These are phyloP conservation scores for Vigna hirtella DNA, from an alignment of 306 rosid genomes.

Conservation along the genomic window DNA sequence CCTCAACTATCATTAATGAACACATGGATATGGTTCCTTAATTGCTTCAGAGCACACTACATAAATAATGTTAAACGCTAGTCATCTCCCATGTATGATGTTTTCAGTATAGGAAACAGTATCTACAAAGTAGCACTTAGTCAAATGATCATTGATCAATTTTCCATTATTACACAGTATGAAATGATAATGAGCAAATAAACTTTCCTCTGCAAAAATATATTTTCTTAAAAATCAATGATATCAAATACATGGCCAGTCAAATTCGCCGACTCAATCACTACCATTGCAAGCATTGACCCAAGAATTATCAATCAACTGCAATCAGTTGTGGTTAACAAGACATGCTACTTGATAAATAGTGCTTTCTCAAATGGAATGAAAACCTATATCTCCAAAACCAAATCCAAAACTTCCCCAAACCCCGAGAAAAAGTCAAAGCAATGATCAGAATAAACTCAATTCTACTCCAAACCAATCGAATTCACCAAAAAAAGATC, in stretches of 20 bases:
- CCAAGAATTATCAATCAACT: background rate
- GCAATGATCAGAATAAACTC: constrained; percentile 29
- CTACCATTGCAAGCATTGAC: constrained; percentile 28
- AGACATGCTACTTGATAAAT: background rate
- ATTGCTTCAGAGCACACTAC: constrained; percentile 6
- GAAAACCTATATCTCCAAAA: background rate
- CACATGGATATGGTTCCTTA: background rate
- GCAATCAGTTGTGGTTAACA: constrained; percentile 6
- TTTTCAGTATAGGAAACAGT: constrained; percentile 7
- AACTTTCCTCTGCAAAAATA: constrained; percentile 18
- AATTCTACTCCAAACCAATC: constrained; percentile 13
- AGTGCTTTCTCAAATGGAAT: background rate
- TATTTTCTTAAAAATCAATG: background rate
- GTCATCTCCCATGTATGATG: background rate
- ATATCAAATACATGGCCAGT: constrained; percentile 12
- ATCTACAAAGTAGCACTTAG: background rate
- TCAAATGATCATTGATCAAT: background rate
- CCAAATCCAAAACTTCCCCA: constrained; percentile 26
- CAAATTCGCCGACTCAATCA: constrained; percentile 16
- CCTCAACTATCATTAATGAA: background rate
- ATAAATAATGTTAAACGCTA: constrained; percentile 13
- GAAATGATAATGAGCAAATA: constrained; percentile 11
- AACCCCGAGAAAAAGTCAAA: background rate
- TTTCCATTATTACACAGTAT: background rate
- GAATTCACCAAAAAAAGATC: constrained; percentile 7